These are phyloP conservation scores for Citrullus mucosospermus DNA, from an alignment of 306 rosid species.

Conservation along the genomic window DNA sequence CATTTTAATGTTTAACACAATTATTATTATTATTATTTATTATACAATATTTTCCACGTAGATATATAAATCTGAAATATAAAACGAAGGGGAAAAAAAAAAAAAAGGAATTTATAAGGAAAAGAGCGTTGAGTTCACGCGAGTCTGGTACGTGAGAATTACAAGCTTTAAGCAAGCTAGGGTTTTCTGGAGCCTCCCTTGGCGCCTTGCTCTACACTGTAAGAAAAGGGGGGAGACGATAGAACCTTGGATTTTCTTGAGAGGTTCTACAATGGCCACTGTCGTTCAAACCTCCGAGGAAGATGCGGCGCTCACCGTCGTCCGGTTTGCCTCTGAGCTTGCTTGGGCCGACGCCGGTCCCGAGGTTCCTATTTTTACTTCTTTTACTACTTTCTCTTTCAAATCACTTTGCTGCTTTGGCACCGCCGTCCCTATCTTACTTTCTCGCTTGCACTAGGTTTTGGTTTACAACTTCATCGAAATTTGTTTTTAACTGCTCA, in stretches of 20 bases:
- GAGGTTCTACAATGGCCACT: constrained; percentile 51
- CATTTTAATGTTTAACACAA: too few relatives aligned
- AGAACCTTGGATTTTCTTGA: constrained; percentile 9
- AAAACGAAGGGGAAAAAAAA: not conserved
- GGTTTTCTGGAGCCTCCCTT: constrained; percentile 20
- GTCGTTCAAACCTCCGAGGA: constrained; percentile 87
- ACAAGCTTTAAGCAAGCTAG: constrained; percentile 7
- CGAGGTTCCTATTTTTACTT: constrained; percentile 29
- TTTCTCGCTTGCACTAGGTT: not conserved
- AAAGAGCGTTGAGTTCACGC: not conserved
- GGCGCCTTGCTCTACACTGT: not conserved
- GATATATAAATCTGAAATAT: too few relatives aligned
- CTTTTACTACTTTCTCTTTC: not conserved
- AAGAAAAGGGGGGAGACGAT: not conserved
- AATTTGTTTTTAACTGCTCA: not conserved
- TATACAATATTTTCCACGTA: too few relatives aligned
- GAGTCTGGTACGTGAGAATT: not conserved
- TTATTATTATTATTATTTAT: too few relatives aligned
- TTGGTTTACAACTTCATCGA: not conserved
- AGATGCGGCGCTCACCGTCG: constrained; percentile 71
- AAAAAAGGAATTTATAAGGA: not conserved
- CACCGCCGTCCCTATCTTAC: not conserved
- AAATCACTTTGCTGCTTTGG: not conserved
- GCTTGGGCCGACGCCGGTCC: constrained; percentile 95
- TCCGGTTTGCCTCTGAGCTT: constrained; percentile 71